phyloP scores from a whole-genome alignment of 306 rosid species.

The Dalbergia cultrata region DNA sequence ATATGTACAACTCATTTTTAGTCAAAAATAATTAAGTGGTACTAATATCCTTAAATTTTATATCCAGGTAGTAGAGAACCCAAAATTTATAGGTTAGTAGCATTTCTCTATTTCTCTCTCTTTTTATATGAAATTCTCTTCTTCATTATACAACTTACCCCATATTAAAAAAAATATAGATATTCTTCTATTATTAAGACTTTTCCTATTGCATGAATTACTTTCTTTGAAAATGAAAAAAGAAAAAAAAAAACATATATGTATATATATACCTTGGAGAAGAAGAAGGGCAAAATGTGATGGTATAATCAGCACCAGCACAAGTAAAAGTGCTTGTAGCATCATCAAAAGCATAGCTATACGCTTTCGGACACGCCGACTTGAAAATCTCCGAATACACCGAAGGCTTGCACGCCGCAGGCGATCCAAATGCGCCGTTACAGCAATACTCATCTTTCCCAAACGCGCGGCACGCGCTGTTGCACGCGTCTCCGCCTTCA shows the following conservation, averaged over 20 bases:
- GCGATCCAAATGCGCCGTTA: slow-evolving; percentile 66
- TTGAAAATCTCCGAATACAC: slow-evolving; percentile 77
- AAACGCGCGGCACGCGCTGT: slow-evolving; percentile 88
- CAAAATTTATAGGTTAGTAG: too few relatives aligned
- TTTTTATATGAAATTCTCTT: too few relatives aligned
- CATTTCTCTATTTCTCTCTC: too few relatives aligned
- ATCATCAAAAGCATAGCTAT: slow-evolving; percentile 90
- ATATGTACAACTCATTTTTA: too few relatives aligned
- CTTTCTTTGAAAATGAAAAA: not conserved
- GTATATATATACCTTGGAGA: slow-evolving; percentile 57
- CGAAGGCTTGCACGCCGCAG: slow-evolving; percentile 70
- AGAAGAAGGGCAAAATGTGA: slow-evolving; percentile 84
- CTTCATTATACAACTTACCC: too few relatives aligned
- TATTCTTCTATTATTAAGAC: too few relatives aligned
- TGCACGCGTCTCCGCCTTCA: slow-evolving; percentile 76
- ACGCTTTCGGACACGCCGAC: slow-evolving; percentile 79
- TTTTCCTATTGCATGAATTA: too few relatives aligned
- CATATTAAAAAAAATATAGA: too few relatives aligned
- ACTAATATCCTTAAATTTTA: too few relatives aligned
- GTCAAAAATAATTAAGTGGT: too few relatives aligned
- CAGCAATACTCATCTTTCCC: slow-evolving; percentile 82
- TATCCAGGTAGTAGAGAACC: too few relatives aligned
- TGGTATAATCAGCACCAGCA: slow-evolving; percentile 65
- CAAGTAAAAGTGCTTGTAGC: slow-evolving; percentile 85
- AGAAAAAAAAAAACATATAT: not conserved